Conservation (phyloP, 2,329 filamentous ascomycete species). For the Aureobasidium zeae region DNA sequence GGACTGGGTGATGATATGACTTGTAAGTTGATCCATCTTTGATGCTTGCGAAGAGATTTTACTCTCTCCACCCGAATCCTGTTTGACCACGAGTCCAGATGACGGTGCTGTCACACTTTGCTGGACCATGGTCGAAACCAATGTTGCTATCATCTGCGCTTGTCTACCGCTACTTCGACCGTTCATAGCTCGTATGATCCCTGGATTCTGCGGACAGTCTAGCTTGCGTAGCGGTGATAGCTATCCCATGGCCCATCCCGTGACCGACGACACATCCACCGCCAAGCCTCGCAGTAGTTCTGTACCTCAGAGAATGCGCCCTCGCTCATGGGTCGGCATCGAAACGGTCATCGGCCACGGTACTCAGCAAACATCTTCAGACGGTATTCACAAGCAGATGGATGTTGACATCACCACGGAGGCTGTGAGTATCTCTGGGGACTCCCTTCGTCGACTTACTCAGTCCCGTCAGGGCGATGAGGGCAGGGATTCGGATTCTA, state of each 20-base stretch:
- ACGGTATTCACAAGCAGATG: conserved; percentile 16
- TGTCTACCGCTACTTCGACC: conserved; percentile 22
- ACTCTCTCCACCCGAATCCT: too few relatives aligned
- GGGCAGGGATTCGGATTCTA: not conserved
- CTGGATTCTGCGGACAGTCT: conserved; percentile 4
- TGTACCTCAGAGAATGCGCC: conserved; percentile 3
- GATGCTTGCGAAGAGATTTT: too few relatives aligned
- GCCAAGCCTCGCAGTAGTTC: conserved; percentile 3
- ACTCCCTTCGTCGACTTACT: conserved; percentile 9
- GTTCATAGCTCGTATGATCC: conserved; percentile 12
- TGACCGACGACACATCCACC: not conserved
- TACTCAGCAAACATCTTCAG: not conserved
- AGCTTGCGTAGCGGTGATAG: conserved; percentile 3
- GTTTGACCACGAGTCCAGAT: too few relatives aligned
- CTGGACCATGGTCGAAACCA: conserved; percentile 25
- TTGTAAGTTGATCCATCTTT: too few relatives aligned
- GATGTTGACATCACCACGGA: conserved; percentile 14
- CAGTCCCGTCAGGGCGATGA: not conserved
- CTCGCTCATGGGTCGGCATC: conserved; percentile 10
- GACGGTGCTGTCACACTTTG: conserved; percentile 17
- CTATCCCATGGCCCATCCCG: conserved; percentile 2
- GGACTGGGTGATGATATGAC: conserved; percentile 18
- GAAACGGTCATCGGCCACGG: conserved; percentile 8
- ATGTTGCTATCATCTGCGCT: conserved; percentile 24
- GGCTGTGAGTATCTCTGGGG: conserved; percentile 11